Base-by-base conservation (phyloP, 2,329 filamentous ascomycete genomes). In the Ambrosiella xylebori region DNA sequence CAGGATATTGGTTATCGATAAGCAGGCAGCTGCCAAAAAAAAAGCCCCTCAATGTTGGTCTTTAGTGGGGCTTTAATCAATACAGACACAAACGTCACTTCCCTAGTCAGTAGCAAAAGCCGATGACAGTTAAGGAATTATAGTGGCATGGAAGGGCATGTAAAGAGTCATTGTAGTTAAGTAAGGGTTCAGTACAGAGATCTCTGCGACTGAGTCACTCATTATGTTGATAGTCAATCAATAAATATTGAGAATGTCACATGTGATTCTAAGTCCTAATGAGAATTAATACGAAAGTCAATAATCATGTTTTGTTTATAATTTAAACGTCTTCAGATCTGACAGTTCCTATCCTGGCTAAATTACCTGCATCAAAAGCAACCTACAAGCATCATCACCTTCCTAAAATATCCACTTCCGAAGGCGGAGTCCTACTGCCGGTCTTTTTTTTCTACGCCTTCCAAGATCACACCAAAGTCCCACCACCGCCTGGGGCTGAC, bases 351-450 rank as follows among this genome's bases (percentile, higher is more conserved):
- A 6, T 47, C 41, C 27, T 4, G n/a, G 44, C 19, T 47, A 47
- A 13, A 47, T 47, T 15, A 17, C 44, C n/a, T 47, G n/a, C 44
- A 47, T 47, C 44, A 47, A 47, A 47, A 47, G n/a, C 27, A 56
- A 45, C 44, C 9, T 17, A 17, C 44, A 13, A 13, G 44, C 44
- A 47, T 47, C n/a, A 47, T n/a, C 12, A 35, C 35, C 44, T 56
- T n/a, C 36, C 19, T 27, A 35, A 39, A 7, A 44, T 44, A 15
- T 19, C 13, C 56, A 39, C 27, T 44, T 60, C 58, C 54, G 58
- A 60, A 54, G 37, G 51, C 58, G 58, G 58, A 60, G 58, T 36
- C 9, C 36, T 35, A 49, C 49, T 40, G 1, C n/a, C 36, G 8
- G 11, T 8, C n/a, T 47, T 47, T 47, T 47, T 17, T 8, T 7